Conservation (phyloP, 768 basidiomycete genomes). For the Pleurotus cornucopiae region DNA sequence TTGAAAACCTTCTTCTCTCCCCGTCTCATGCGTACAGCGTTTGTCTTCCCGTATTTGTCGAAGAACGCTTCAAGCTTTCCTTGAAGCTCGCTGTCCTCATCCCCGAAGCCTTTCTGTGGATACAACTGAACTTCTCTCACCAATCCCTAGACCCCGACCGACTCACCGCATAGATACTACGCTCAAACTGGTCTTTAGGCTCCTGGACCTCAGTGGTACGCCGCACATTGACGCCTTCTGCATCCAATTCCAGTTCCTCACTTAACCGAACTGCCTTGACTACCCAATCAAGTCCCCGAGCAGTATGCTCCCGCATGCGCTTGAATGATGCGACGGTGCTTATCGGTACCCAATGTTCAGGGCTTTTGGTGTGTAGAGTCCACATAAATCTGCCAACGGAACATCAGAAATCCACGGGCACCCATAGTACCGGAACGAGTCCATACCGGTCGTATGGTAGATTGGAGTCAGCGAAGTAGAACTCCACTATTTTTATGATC, state of each 20-base stretch:
- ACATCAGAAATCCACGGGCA: no score
- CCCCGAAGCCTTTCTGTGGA: constrained; percentile 82
- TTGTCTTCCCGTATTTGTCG: constrained; percentile 67
- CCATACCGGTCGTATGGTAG: constrained; percentile 83
- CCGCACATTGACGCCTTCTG: constrained; percentile 66
- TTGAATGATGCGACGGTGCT: constrained; percentile 89
- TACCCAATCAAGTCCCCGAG: constrained; percentile 65
- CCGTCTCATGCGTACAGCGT: constrained; percentile 85
- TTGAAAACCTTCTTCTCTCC: constrained; percentile 86
- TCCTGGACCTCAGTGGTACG: constrained; percentile 71
- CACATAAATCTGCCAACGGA: constrained; percentile 77
- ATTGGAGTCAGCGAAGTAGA: constrained; percentile 97
- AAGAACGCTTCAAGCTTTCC: constrained; percentile 77
- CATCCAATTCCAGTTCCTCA: constrained; percentile 68
- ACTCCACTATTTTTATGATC: constrained; percentile 60
- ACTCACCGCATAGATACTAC: constrained; percentile 88
- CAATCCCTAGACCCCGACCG: background rate
- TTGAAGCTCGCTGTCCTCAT: constrained; percentile 62
- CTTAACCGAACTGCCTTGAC: constrained; percentile 55
- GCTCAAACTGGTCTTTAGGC: constrained; percentile 73
- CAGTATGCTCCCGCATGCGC: constrained; percentile 77
- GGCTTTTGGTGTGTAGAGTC: constrained; percentile 76
- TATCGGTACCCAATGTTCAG: constrained; percentile 89
- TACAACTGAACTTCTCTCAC: background rate
- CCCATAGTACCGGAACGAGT: background rate